phyloP scores from a whole-genome alignment of 257 asterid species.

The Verbascum thapsus region DNA sequence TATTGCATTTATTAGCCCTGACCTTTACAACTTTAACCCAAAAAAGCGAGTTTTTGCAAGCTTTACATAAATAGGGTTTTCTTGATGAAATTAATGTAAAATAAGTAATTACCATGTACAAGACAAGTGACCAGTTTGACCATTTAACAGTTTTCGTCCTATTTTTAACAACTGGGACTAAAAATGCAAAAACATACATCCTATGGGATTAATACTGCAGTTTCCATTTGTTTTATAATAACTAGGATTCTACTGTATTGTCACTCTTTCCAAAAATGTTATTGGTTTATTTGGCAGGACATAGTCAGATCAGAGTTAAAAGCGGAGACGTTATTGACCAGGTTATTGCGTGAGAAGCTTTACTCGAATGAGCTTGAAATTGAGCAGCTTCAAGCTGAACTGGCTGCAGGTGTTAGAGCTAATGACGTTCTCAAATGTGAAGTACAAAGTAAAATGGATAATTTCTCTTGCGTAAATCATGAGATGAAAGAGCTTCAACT shows the following conservation, averaged over 20 bases:
- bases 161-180: no score
- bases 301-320: slow-evolving; percentile 63
- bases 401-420: slow-evolving; percentile 84
- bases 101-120: no score
- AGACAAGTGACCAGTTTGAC: no score
- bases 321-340: slow-evolving; percentile 84
- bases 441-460: slow-evolving; percentile 78
- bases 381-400: slow-evolving; percentile 93
- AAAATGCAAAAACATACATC: no score
- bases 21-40: no score
- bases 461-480: slow-evolving; percentile 74
- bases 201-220: no score
- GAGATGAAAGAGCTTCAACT: slow-evolving; percentile 83
- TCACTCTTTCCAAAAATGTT: slow-evolving; percentile 15
- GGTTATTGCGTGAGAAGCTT: slow-evolving; percentile 80
- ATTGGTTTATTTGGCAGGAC: slow-evolving; percentile 49
- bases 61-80: no score
- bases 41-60: no score
- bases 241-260: not conserved
- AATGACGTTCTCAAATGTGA: slow-evolving; percentile 82
- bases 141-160: no score
- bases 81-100: no score
- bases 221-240: not conserved
- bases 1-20: no score
- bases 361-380: slow-evolving; percentile 73